A percentile compares a stretch with the other conserved stretches of the same genome.
Conservation (phyloP, 75 land plant genomes). For the Chamaecyparis obtusa region DNA sequence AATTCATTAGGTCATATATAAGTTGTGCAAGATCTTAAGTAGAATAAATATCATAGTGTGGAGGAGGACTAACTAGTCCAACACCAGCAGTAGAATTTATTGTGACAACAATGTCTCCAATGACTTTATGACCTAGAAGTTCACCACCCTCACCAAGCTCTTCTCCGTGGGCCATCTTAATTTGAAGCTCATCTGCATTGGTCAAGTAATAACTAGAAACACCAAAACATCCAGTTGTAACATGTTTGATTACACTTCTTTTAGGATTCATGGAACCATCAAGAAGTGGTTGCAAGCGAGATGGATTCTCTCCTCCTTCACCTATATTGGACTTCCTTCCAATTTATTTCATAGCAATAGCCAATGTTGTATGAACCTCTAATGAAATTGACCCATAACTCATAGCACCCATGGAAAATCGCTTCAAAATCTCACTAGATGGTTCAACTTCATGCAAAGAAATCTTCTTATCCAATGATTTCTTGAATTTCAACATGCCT, state of each 20-base stretch:
- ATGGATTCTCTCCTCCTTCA: conserved; percentile 98
- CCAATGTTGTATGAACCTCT: conserved; percentile 89
- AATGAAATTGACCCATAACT: conserved; percentile 99
- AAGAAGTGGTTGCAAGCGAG: conserved; percentile 77
- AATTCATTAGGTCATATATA: conserved; percentile 95
- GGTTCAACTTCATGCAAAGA: conserved; percentile 97
- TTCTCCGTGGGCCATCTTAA: conserved; percentile 99
- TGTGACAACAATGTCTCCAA: conserved; percentile 96
- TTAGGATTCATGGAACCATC: conserved; percentile 93
- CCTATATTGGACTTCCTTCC: conserved; percentile 99
- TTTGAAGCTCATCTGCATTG: conserved; percentile 97
- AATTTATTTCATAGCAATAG: conserved; percentile 91
- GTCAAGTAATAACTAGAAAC: conserved; percentile 95
- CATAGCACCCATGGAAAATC: conserved; percentile 99
- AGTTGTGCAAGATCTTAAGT: conserved; percentile 99
- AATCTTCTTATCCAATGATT: conserved; percentile 34
- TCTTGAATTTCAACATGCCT: conserved; percentile 91
- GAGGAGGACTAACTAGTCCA: conserved; percentile 97
- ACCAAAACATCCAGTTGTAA: conserved; percentile 98
- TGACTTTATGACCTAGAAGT: conserved; percentile 98
- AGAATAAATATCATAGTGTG: conserved; percentile 98
- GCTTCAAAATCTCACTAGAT: conserved; percentile 94
- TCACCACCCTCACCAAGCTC: conserved; percentile 99
- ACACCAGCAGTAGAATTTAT: conserved; percentile 97
- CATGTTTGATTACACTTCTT: conserved; percentile 98